Percentiles rank a stretch among this genome's conserved stretches.
Evolutionary conservation across 1,139 yeast species (phyloP).

Genomic region (Suhomyces anneliseae): DNA sequence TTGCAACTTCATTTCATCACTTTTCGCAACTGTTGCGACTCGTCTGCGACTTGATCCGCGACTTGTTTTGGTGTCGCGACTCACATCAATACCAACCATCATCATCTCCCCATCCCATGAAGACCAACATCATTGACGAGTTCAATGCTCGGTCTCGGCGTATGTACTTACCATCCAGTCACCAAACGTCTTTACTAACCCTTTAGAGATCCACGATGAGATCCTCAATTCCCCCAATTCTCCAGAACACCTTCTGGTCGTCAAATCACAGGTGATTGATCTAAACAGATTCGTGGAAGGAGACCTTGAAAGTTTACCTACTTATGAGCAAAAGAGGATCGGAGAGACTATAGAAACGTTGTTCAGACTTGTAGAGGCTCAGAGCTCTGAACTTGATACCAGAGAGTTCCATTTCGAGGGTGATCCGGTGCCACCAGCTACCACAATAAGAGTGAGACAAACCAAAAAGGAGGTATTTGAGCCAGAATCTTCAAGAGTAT

Average conservation of each 20-base stretch:
- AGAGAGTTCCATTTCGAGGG: constrained; percentile 28
- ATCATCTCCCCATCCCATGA: not conserved
- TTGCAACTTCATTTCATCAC: too few relatives aligned
- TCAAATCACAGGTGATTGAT: constrained; percentile 6
- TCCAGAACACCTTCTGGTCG: constrained; percentile 5
- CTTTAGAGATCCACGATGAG: constrained; percentile 6
- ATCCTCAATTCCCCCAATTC: constrained; percentile 7
- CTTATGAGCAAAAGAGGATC: constrained; percentile 19
- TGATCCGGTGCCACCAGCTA: constrained; percentile 20
- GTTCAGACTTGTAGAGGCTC: constrained; percentile 20
- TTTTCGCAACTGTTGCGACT: too few relatives aligned
- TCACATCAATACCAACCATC: not conserved
- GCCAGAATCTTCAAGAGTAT: not conserved
- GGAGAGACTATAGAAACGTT: constrained; percentile 18
- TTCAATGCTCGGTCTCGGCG: not conserved
- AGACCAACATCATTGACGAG: not conserved
- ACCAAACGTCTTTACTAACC: constrained; percentile 1
- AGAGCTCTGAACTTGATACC: constrained; percentile 16
- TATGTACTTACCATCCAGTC: not conserved
- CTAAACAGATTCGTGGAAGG: constrained; percentile 8
- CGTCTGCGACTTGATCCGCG: too few relatives aligned
- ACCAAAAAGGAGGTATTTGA: not conserved
- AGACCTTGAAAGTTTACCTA: constrained; percentile 8
- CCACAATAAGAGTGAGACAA: not conserved
- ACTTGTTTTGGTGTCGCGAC: not conserved